Base-by-base conservation (phyloP, 169 alveolate species). In the Plasmodium blacklocki region DNA sequence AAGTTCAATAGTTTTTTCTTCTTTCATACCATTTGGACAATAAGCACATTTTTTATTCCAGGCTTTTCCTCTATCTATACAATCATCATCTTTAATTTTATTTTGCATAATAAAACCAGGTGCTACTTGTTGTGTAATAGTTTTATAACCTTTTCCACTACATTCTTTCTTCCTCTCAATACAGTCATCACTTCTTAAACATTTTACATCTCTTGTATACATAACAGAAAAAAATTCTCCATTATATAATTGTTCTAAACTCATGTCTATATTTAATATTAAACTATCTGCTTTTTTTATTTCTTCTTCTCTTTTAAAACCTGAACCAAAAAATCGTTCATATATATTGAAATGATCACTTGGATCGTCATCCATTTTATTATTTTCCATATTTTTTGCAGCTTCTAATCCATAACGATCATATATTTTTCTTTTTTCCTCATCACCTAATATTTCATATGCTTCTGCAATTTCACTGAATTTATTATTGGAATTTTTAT, bases 391-490 rank as follows among this genome's bases (percentile, higher is more conserved):
- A 45, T 88, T 71, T 50, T 95, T 93, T 15, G 97, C 94, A 0
- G 98, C 99, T 21, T 96, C 98, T 88, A 95, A 97, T 18, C 99
- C 99, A 66, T 94, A 92, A 67, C 93, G 86, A 76, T 98, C 98
- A 90, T 96, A 97, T 14, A 96, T 93, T 86, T 94, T 87, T 80
- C 98, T 92, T 70, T 95, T 95, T 87, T 97, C 98, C 45, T 94
- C 93, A 83, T 96, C 97, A 71, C 93, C 73, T 59, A 97, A 93
- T 21, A 97, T 96, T 86, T 97, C 99, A 92, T 97, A 96, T 3
- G 99, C 98, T 88, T 97, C 95, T 75, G 97, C 97, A 19, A 97
- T 94, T 83, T 95, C 95, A 91, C 91, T 96, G 93, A 95, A 97
- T 59, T 91, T 92, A n/a, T 94, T 96, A 67, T 94, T 96, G 49